Conservation (phyloP, 139 green algal species). For the Coelastrella sp. region DNA sequence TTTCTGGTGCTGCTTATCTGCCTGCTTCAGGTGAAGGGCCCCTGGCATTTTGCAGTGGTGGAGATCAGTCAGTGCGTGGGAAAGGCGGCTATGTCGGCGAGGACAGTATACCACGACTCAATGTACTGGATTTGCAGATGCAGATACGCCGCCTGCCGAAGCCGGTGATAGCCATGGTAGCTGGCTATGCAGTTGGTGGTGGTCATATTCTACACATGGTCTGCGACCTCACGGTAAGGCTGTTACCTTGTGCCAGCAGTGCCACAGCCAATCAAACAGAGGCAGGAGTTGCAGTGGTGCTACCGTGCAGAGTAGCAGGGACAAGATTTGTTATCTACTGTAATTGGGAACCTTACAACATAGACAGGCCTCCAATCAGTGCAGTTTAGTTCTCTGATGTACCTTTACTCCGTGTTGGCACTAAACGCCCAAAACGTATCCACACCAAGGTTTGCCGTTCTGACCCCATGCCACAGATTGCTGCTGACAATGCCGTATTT, state of each 20-base stretch:
- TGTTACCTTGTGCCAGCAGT: too few relatives aligned
- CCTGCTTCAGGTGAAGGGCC: slow-evolving; percentile 72
- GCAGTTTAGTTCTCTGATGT: too few relatives aligned
- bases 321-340: too few relatives aligned
- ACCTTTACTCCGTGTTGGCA: too few relatives aligned
- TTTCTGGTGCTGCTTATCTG: too few relatives aligned
- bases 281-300: background rate
- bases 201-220: slow-evolving; percentile 99
- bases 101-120: slow-evolving; percentile 90
- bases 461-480: slow-evolving; percentile 73
- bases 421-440: too few relatives aligned
- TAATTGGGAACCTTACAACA: too few relatives aligned
- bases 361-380: too few relatives aligned
- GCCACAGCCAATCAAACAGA: background rate
- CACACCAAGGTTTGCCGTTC: too few relatives aligned
- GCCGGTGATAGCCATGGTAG: slow-evolving; percentile 95
- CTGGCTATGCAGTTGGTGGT: slow-evolving; percentile 96
- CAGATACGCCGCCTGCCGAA: slow-evolving; percentile 96
- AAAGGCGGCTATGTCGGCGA: slow-evolving; percentile 93
- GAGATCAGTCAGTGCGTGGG: slow-evolving; percentile 94
- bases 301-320: background rate
- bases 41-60: slow-evolving; percentile 96
- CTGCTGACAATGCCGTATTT: slow-evolving; percentile 98
- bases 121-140: slow-evolving; percentile 95
- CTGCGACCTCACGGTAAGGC: slow-evolving; percentile 92